These are phyloP conservation scores for Herpomyces periplanetae DNA, from an alignment of 2,329 filamentous ascomycete species.

Conservation along the genomic window DNA sequence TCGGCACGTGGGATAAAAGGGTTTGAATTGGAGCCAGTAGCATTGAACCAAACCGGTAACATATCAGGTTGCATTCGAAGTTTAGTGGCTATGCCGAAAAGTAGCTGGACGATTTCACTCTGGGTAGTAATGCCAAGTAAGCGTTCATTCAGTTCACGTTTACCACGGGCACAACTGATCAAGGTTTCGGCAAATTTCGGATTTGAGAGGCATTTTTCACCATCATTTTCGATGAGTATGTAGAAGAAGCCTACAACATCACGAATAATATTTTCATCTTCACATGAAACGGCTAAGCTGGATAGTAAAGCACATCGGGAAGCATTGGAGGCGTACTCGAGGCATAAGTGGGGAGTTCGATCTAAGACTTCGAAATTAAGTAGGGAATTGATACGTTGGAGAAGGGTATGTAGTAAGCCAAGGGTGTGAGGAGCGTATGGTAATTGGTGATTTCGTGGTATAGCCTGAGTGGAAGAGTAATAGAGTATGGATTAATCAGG, in stretches of 20 bases:
- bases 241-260: slow-evolving; percentile 59
- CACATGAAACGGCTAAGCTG: slow-evolving; percentile 48
- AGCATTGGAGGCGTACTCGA: slow-evolving; percentile 44
- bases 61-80: slow-evolving; percentile 62
- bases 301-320: slow-evolving; percentile 69
- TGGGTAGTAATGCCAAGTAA: slow-evolving; percentile 43
- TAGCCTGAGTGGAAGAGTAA: too few relatives aligned
- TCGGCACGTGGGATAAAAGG: slow-evolving; percentile 49
- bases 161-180: slow-evolving; percentile 45
- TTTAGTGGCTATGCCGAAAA: slow-evolving; percentile 88
- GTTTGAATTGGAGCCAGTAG: slow-evolving; percentile 13
- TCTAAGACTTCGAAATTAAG: slow-evolving; percentile 62
- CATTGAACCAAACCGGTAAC: slow-evolving; percentile 56
- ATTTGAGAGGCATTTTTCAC: slow-evolving; percentile 71
- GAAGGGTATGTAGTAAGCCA: slow-evolving; percentile 12
- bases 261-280: slow-evolving; percentile 48
- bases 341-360: slow-evolving; percentile 60
- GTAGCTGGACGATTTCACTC: slow-evolving; percentile 51
- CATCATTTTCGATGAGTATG: slow-evolving; percentile 72
- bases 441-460: too few relatives aligned
- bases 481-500: too few relatives aligned
- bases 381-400: slow-evolving; percentile 19
- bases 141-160: slow-evolving; percentile 30
- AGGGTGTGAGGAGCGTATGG: slow-evolving; percentile 14
- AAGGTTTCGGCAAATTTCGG: slow-evolving; percentile 47